phyloP scores from a whole-genome alignment of 75 land plant species.

The Pinus albicaulis region DNA sequence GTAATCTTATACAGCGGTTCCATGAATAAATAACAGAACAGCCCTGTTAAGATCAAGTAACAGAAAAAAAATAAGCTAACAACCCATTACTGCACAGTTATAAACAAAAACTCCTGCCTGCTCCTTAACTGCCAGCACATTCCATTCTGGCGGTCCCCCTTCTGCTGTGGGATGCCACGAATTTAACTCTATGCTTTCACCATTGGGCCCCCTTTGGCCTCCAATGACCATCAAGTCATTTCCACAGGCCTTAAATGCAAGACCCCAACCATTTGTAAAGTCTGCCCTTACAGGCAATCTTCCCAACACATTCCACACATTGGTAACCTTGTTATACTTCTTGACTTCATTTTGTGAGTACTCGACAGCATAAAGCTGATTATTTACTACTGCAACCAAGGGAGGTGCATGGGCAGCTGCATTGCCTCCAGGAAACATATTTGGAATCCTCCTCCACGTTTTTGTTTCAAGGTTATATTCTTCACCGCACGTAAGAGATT shows the following conservation, averaged over 20 bases:
- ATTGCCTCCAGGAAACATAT: constrained; percentile 45
- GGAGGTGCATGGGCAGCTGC: constrained; percentile 49
- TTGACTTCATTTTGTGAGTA: constrained; percentile 34
- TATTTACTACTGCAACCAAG: constrained; percentile 64
- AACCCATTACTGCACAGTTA: constrained; percentile 71
- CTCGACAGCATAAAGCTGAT: constrained; percentile 59
- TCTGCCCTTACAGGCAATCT: constrained; percentile 53
- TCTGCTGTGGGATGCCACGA: constrained; percentile 35
- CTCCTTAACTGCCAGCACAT: constrained; percentile 31
- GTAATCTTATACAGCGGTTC: constrained; percentile 8
- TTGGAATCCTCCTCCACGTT: constrained; percentile 43
- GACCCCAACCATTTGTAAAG: constrained; percentile 56
- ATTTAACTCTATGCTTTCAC: constrained; percentile 41
- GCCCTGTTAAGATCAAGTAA: background rate
- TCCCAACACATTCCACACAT: constrained; percentile 43
- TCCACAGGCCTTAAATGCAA: constrained; percentile 60
- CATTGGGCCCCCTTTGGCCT: constrained; percentile 41
- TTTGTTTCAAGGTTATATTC: constrained; percentile 49
- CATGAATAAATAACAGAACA: constrained; percentile 2
- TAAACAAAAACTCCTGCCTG: constrained; percentile 46
- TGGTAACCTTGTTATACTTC: constrained; percentile 42
- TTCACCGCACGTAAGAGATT: constrained; percentile 49
- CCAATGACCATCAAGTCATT: constrained; percentile 37
- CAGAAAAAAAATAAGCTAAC: constrained; percentile 8
- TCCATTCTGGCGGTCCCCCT: constrained; percentile 20